Conservation (phyloP, 139 green algal genomes). For the Pleodorina starrii region DNA sequence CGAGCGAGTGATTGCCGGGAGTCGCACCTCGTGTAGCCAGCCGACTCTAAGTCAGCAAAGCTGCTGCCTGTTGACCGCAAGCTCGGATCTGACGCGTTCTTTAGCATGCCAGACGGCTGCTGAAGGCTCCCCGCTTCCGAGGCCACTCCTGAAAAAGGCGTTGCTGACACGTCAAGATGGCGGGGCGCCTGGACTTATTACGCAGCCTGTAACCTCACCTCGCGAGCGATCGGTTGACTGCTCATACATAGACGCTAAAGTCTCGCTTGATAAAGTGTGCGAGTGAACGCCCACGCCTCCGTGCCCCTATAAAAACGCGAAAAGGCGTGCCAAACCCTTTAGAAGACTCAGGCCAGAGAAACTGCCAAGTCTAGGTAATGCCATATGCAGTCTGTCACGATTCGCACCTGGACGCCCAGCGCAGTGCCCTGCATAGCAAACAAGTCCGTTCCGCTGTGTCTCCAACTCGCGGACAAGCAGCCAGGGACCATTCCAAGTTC, state of each 20-base stretch:
- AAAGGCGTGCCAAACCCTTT: not conserved
- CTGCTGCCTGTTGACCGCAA: conserved; percentile 23
- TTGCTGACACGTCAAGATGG: conserved; percentile 8
- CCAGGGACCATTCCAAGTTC: conserved; percentile 25
- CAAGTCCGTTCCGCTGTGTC: conserved; percentile 23
- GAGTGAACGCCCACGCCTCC: not conserved
- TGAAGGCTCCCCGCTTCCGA: conserved; percentile 38
- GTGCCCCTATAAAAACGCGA: not conserved
- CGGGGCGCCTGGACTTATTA: no score
- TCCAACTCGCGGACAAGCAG: conserved; percentile 8
- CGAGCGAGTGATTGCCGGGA: not conserved
- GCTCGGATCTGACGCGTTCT: conserved; percentile 37
- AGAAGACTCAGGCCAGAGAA: not conserved
- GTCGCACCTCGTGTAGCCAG: conserved; percentile 11
- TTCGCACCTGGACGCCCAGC: conserved; percentile 12
- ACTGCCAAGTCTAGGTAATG: not conserved
- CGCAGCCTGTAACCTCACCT: conserved; percentile 26
- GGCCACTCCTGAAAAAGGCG: conserved; percentile 16
- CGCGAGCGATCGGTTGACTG: conserved; percentile 38
- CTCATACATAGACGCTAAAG: conserved; percentile 43
- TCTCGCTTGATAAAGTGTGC: conserved; percentile 42
- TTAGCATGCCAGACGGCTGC: conserved; percentile 45
- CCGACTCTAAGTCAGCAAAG: conserved; percentile 35
- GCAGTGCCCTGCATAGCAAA: conserved; percentile 6
- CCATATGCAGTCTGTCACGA: not conserved